Percentiles rank a stretch among this genome's conserved stretches.
Evolutionary conservation across 306 rosid species (phyloP).

Genomic region (Cucurbita maxima): DNA sequence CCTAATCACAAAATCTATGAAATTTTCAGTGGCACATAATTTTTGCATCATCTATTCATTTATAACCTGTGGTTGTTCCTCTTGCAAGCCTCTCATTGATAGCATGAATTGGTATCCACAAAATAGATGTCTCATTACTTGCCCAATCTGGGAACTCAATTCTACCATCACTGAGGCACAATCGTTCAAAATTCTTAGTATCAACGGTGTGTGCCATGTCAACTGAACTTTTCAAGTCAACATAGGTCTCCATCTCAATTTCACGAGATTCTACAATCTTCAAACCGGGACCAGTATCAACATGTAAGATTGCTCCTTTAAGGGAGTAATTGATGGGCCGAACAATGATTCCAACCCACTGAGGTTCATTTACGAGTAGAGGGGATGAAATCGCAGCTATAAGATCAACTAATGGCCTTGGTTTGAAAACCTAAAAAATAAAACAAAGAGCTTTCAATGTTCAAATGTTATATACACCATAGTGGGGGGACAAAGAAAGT

Average conservation of each 20-base stretch:
- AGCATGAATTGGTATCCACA: slow-evolving; percentile 79
- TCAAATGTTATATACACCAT: not conserved
- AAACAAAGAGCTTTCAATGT: not conserved
- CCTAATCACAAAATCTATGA: slow-evolving; percentile 2
- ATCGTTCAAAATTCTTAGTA: slow-evolving; percentile 34
- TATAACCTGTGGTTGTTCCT: slow-evolving; percentile 82
- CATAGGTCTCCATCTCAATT: slow-evolving; percentile 72
- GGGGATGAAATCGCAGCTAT: slow-evolving; percentile 85
- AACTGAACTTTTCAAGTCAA: slow-evolving; percentile 24
- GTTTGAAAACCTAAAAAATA: slow-evolving; percentile 57
- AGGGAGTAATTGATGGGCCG: slow-evolving; percentile 85
- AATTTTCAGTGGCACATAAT: not conserved
- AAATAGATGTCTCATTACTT: slow-evolving; percentile 54
- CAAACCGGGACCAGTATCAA: slow-evolving; percentile 96
- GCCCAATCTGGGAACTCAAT: slow-evolving; percentile 97
- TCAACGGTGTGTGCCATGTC: slow-evolving; percentile 18
- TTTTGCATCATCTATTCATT: slow-evolving; percentile 20
- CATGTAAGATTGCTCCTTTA: slow-evolving; percentile 70
- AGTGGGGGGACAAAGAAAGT: not conserved
- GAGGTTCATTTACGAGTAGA: slow-evolving; percentile 80
- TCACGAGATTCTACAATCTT: slow-evolving; percentile 46
- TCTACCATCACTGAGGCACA: slow-evolving; percentile 48
- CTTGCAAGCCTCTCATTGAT: slow-evolving; percentile 53
- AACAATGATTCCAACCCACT: slow-evolving; percentile 83
- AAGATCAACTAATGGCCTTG: slow-evolving; percentile 93